A percentile compares a stretch with the other conserved stretches of the same genome.
These are phyloP conservation scores for Trichoderma cornu-damae DNA, from an alignment of 2,329 filamentous ascomycete species.

Conservation along the genomic window DNA sequence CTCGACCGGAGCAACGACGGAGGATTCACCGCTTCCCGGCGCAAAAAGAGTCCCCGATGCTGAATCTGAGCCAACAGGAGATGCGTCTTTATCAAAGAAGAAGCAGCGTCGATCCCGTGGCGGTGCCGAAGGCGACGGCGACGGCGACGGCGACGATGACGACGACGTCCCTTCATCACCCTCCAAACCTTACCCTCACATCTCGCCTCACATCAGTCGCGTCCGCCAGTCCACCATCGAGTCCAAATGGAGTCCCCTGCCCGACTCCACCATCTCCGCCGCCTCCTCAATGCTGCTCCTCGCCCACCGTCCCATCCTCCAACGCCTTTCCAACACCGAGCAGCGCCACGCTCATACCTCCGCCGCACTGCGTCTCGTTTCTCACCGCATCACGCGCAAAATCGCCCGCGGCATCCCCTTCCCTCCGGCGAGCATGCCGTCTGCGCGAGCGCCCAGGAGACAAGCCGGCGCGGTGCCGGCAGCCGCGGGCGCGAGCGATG, in stretches of 20 bases:
- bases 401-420: slow-evolving; percentile 60
- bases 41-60: background rate
- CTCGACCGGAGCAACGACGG: background rate
- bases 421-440: slow-evolving; percentile 45
- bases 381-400: slow-evolving; percentile 53
- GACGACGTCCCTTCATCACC: slow-evolving; percentile 27
- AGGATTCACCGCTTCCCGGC: background rate
- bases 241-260: slow-evolving; percentile 60
- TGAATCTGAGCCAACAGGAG: background rate
- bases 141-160: slow-evolving; percentile 22
- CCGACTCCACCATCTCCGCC: slow-evolving; percentile 48
- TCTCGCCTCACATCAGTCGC: slow-evolving; percentile 46
- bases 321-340: slow-evolving; percentile 47
- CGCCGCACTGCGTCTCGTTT: slow-evolving; percentile 50
- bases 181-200: slow-evolving; percentile 43
- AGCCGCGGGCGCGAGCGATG: slow-evolving; percentile 32
- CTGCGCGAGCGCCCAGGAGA: slow-evolving; percentile 21
- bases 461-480: slow-evolving; percentile 14
- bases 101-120: slow-evolving; percentile 21
- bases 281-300: slow-evolving; percentile 53
- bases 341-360: slow-evolving; percentile 50
- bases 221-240: slow-evolving; percentile 62
- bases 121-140: slow-evolving; percentile 20
- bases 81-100: background rate
- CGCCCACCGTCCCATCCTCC: slow-evolving; percentile 57